phyloP scores from a whole-genome alignment of 345 rosid genomes.

The Eucalyptus regnans region DNA sequence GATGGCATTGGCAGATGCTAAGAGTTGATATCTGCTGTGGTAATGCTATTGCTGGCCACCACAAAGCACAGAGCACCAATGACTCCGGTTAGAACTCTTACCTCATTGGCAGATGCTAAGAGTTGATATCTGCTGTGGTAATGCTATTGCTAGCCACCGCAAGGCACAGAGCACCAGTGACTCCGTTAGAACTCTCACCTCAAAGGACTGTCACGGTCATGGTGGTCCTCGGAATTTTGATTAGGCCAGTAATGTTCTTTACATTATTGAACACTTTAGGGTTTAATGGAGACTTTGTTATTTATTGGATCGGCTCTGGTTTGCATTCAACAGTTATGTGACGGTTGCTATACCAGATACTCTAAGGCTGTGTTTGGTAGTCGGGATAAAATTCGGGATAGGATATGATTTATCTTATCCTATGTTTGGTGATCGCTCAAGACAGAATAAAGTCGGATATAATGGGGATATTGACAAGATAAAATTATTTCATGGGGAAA shows the following conservation, averaged over 20 bases:
- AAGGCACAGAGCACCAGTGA: neutral
- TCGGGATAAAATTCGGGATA: too few species aligned
- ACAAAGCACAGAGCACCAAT: neutral
- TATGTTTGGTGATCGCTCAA: too few species aligned
- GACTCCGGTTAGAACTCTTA: neutral
- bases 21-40: neutral
- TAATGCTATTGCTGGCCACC: neutral
- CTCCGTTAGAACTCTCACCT: neutral
- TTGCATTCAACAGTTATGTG: neutral
- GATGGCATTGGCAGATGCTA: conserved; percentile 1
- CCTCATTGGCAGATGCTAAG: neutral
- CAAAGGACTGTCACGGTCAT: neutral
- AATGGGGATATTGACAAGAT: too few species aligned
- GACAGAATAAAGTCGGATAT: too few species aligned
- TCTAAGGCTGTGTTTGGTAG: too few species aligned
- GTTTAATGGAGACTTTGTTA: neutral
- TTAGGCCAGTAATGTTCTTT: neutral
- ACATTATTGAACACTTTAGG: neutral
- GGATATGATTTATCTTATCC: too few species aligned
- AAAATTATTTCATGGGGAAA: too few species aligned
- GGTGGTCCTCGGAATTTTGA: neutral
- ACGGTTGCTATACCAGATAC: neutral
- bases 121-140: neutral
- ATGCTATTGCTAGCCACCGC: neutral
- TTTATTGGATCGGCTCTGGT: neutral